Evolutionary conservation across 2,329 filamentous ascomycete species (phyloP), one percentile per base, ranked within the genome.

Genomic region (Monosporascus ibericus): DNA sequence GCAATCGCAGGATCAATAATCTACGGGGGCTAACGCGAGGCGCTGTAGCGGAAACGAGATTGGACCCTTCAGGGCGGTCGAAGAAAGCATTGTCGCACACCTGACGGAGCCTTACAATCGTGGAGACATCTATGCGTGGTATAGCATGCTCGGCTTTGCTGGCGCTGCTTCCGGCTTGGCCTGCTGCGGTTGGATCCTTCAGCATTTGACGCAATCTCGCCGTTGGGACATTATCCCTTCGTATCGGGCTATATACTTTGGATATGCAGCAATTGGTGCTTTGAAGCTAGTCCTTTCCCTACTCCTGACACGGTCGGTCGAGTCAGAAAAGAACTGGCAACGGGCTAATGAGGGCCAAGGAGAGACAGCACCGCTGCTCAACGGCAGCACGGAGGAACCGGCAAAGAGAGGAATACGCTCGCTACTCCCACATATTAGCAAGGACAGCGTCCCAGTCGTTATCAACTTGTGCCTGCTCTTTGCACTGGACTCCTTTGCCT

Each of bases 91-190:
- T 5, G 67, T 85, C 2, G 80, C 82, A 3, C 80, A 84, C 42
- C 69, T 85, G 3, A 81, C 77, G 0, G 62, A 67, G 1, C 58
- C 72, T 5, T 65, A 68, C 2, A 68, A 70, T 3, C 67, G 81
- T 44, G 73, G 75, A 52, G 80, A 85, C 60, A 71, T 85, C 27
- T 85, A 80, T 55, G 81, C 81, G 3, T 85, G 82, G 82, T 85
- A 85, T 59, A 77, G 72, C 6, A 70, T 85, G 6, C 65, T 75
- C 1, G 85, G 85, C 3, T 78, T 75, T 0, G 77, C 80, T 0
- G 85, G 85, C 0, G 75, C 78, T 0, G 84, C 86, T 0, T 71
- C 79, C 17, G 85, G 86, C 1, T 77, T 82, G 54, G 68, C 84
- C 44, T 68, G 72, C 0, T 78, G 78, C 51, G 86, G 86, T 2